Evolutionary conservation across 1,139 yeast species (phyloP).

Genomic region (Magnusiomyces suaveolens): DNA sequence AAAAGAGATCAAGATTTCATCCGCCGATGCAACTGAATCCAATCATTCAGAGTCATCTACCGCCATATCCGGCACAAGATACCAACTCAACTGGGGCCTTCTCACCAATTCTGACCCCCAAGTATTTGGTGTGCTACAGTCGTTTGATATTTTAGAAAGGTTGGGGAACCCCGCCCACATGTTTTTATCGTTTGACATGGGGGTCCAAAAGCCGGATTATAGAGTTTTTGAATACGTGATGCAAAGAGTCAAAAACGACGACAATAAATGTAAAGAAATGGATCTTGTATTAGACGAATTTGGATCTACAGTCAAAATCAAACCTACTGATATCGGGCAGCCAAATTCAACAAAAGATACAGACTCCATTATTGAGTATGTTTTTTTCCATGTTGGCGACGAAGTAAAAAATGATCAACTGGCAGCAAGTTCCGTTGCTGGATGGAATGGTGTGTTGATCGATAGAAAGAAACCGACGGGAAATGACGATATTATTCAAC

Average conservation of each 20-base stretch:
- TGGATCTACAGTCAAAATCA: no score
- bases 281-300: no score
- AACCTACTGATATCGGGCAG: no score
- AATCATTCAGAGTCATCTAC: no score
- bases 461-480: slow-evolving; percentile 11
- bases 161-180: slow-evolving; percentile 12
- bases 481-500: neutral
- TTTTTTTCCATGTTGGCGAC: slow-evolving; percentile 26
- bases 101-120: slow-evolving; percentile 26
- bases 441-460: slow-evolving; percentile 24
- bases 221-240: slow-evolving; percentile 19
- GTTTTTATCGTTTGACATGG: slow-evolving; percentile 22
- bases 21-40: no score
- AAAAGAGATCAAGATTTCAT: no score
- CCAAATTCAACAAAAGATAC: neutral
- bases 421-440: slow-evolving; percentile 20
- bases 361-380: neutral
- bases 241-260: no score
- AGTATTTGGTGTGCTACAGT: slow-evolving; percentile 17
- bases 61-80: no score
- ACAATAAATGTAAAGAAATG: no score
- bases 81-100: slow-evolving; percentile 16
- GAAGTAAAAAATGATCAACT: slow-evolving; percentile 21
- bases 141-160: slow-evolving; percentile 16
- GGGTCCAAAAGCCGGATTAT: slow-evolving; percentile 22